Evolutionary conservation across 352 stramenopile genomes (phyloP).

Genomic region (Albugo candida): DNA sequence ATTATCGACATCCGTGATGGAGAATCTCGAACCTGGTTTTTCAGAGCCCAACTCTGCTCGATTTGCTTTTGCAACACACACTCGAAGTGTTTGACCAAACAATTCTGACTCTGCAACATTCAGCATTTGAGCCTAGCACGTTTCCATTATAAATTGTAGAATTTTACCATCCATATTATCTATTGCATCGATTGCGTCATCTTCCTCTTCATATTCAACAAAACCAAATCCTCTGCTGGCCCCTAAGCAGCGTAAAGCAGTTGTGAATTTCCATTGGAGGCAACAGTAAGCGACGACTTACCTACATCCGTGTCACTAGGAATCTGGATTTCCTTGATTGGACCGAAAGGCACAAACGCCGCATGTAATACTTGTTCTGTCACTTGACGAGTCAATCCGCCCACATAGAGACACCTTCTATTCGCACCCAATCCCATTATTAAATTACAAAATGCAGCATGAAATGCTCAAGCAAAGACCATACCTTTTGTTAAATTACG

Average conservation of each 20-base stretch:
- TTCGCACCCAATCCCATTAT: conserved; percentile 13
- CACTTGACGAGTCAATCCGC: conserved; percentile 75
- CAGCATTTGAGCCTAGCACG: conserved; percentile 1
- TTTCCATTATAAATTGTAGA: neutral
- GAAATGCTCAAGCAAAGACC: neutral
- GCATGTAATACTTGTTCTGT: conserved; percentile 75
- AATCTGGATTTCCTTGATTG: conserved; percentile 65
- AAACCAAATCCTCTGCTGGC: conserved; percentile 85
- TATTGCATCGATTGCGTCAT: conserved; percentile 79
- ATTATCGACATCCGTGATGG: conserved; percentile 15
- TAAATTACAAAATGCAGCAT: too few relatives aligned
- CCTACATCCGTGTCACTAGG: conserved; percentile 42
- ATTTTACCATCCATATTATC: conserved; percentile 90
- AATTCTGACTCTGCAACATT: conserved; percentile 65
- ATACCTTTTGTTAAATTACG: conserved; percentile 2
- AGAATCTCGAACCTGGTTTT: conserved; percentile 36
- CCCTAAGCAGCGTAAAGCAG: conserved; percentile 15
- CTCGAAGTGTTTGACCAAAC: conserved; percentile 78
- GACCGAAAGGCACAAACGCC: conserved; percentile 66
- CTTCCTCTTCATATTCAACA: conserved; percentile 82
- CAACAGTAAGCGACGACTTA: conserved; percentile 14
- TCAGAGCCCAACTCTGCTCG: conserved; percentile 46
- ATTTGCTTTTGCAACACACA: conserved; percentile 82
- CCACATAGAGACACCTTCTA: conserved; percentile 78
- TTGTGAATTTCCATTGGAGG: neutral